Conservation (phyloP, 768 basidiomycete species). For the Glaciozyma antarctica region DNA sequence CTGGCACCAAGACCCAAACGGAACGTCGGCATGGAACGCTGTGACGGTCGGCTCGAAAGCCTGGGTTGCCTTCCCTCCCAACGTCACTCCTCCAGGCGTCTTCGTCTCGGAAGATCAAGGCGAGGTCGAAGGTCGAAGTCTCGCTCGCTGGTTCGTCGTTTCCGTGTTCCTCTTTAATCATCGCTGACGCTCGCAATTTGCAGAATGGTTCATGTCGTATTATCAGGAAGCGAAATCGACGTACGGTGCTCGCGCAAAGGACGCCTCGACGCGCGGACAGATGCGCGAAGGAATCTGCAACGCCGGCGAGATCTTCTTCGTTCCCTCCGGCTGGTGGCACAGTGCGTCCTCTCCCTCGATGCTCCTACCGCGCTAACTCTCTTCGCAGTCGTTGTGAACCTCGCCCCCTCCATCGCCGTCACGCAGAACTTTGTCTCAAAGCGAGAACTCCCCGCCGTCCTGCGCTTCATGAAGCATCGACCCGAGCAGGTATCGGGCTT, state of each 20-base stretch:
- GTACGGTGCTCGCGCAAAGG: constrained; percentile 33
- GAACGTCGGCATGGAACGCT: constrained; percentile 34
- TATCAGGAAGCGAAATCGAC: constrained; percentile 24
- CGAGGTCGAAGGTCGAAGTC: constrained; percentile 19
- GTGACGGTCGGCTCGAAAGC: constrained; percentile 31
- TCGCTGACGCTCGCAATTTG: neutral
- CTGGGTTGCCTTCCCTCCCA: constrained; percentile 36
- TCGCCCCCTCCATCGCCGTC: constrained; percentile 34
- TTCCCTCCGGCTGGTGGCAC: constrained; percentile 38
- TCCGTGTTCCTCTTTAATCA: neutral
- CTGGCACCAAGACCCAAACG: constrained; percentile 32
- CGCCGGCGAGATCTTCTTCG: constrained; percentile 35
- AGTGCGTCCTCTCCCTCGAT: constrained; percentile 3
- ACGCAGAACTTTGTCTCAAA: constrained; percentile 37
- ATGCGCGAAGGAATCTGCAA: constrained; percentile 36
- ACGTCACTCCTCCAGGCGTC: constrained; percentile 35
- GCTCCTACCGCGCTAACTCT: neutral
- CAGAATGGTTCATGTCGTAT: constrained; percentile 36
- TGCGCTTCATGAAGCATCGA: constrained; percentile 31
- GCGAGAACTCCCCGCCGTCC: constrained; percentile 32
- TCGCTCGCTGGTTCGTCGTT: constrained; percentile 22
- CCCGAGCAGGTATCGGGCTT: constrained; percentile 36
- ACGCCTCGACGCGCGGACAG: constrained; percentile 27
- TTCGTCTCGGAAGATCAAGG: constrained; percentile 29
- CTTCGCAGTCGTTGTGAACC: constrained; percentile 34